Base-by-base conservation (phyloP, 2,329 filamentous ascomycete genomes). In the Colletotrichum neosansevieriae region DNA sequence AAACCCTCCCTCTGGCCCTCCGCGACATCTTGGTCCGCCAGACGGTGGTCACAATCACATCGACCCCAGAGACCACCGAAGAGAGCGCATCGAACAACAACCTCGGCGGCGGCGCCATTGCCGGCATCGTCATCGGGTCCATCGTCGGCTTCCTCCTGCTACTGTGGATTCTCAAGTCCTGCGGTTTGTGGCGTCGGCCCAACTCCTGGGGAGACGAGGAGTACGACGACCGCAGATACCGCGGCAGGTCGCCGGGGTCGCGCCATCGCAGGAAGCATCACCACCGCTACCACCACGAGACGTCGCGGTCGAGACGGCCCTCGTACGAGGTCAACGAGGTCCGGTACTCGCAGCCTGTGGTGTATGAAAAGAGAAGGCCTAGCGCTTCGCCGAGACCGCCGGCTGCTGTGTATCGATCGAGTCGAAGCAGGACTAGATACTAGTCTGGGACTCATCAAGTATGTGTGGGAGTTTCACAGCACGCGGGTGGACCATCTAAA, bases 61-160 rank as follows among this genome's bases (percentile, higher is more conserved):
- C 71, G 12, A 67, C 69, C 49, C 57, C 69, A 7, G 67, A 71
- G 40, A 51, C 69, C 54, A 72, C 70, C 51, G 67, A 70, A 44
- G 69, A 72, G 13, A 67, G 70, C 6, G 58, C 70, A 2, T 72
- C 72, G 53, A 70, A 69, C 36, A 74, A 67, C n/a, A 71, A 62
- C 11, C 77, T 86, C 12, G 80, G 76, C 47, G 83, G 82, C 56
- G 84, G 84, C 51, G 83, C 82, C 53, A 86, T 86, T 57, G 84
- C 83, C 0, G 84, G 84, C 51, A 86, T 86, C 67, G 82, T 86
- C 53, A 80, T 86, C 69, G 84, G 83, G 19, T 82, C 82, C 24
- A 77, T 86, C 58, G 78, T 73, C 51, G 83, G 83, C n/a, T 72
- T 83, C 45, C 75, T 86, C 12, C 75, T 85, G 0, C 66, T 86